Evolutionary conservation across 345 rosid genomes (phyloP), one percentile per base, ranked within the genome.

Genomic region (Gossypium mustelinum): DNA sequence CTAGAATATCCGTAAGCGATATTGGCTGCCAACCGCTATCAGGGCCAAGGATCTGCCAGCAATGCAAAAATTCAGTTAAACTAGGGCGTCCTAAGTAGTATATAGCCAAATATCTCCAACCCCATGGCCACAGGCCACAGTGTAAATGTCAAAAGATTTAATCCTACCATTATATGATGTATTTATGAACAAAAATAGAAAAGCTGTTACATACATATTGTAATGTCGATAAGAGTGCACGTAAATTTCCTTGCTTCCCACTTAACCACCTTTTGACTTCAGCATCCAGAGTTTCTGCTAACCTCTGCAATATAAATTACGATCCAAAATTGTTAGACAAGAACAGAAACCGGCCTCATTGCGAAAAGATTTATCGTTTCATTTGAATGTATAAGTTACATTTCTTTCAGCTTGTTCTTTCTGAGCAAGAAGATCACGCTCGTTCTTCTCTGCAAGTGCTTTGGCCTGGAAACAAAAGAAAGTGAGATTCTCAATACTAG

Each of bases 21-120:
- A 89, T 84, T 45, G 98, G 82, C 81, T 91, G 88, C 98, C 98
- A 94, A 68, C 97, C 94, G 75, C 98, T 89, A 65, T 94, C 97
- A 22, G 94, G 85, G 81, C 94, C 94, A 60, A 94, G 94, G 58
- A 94, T 91, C 97, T 94, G 89, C 86, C 80, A 34, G 75, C 56
- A 68, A 14, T n/a, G 13, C 47, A 60, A 39, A 50, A n/a, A 8
- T 25, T 13, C 25, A 68, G 22, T 55, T 59, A 45, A 54, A 68
- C 39, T 20, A 29, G 65, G 39, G 34, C 62, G 13, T 57, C 62
- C 20, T 56, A 56, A 48, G 52, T 16, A 48, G 14, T 48, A 48
- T 11, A 14, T 14, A 48, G 56, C 56, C 17, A 51, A 14, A 11
- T 13, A 51, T 3, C 56, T n/a, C 17, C 3, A 3, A 54, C 8